Conservation (phyloP, 2,329 filamentous ascomycete genomes). For the Hypoxylon sp. region DNA sequence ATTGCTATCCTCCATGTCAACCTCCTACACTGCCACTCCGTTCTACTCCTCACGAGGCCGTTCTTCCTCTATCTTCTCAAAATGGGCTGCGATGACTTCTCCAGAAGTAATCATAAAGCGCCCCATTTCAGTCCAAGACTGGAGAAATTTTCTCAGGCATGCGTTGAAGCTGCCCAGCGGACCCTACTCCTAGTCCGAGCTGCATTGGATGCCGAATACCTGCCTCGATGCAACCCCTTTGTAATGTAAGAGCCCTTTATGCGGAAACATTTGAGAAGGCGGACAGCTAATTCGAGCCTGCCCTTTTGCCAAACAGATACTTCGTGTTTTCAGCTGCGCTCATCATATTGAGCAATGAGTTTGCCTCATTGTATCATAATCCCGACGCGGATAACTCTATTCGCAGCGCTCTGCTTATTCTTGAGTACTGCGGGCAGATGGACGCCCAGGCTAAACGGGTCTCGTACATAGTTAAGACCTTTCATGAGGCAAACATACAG, state of each 20-base stretch:
- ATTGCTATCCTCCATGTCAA: constrained; percentile 73
- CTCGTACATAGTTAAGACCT: constrained; percentile 63
- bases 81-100: constrained; percentile 52
- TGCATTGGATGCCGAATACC: constrained; percentile 58
- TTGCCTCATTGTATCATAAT: constrained; percentile 63
- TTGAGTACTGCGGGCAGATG: constrained; percentile 61
- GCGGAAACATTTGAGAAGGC: not conserved
- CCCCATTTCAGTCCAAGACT: constrained; percentile 53
- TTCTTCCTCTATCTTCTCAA: constrained; percentile 72
- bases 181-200: constrained; percentile 62
- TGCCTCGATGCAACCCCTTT: constrained; percentile 67
- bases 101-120: constrained; percentile 48
- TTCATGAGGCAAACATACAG: constrained; percentile 57
- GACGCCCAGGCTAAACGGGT: constrained; percentile 65
- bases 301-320: constrained; percentile 57
- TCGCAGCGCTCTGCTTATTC: constrained; percentile 59
- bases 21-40: constrained; percentile 71
- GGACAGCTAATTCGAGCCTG: constrained; percentile 22
- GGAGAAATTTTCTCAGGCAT: constrained; percentile 63
- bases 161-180: constrained; percentile 63
- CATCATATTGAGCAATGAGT: constrained; percentile 68
- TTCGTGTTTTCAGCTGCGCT: constrained; percentile 68
- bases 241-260: constrained; percentile 61
- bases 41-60: constrained; percentile 72
- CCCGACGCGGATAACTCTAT: constrained; percentile 57